These are phyloP conservation scores for Kwoniella heveanensis DNA, from an alignment of 768 basidiomycete genomes.

Conservation along the genomic window DNA sequence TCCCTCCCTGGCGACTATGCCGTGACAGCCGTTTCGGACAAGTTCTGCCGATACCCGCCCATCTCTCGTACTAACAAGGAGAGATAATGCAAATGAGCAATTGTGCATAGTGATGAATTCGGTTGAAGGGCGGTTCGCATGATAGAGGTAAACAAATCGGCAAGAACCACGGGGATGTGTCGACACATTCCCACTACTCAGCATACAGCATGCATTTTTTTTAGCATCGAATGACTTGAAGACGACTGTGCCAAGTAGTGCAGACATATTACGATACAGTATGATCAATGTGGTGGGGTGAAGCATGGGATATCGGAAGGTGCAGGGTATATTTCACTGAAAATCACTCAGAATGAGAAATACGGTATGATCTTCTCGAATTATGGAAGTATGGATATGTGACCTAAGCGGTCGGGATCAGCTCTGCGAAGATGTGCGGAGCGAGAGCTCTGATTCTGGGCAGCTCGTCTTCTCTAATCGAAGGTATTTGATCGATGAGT, in stretches of 20 bases:
- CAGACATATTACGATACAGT: no score
- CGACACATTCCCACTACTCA: no score
- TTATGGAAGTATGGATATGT: no score
- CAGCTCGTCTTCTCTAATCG: slow-evolving; percentile 13
- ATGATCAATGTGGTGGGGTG: no score
- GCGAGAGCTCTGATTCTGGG: not conserved
- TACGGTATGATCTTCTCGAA: not conserved
- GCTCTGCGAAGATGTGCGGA: slow-evolving; percentile 15
- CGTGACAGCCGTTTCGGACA: slow-evolving; percentile 86
- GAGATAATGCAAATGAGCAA: slow-evolving; percentile 3
- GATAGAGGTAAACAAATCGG: no score
- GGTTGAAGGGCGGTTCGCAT: not conserved
- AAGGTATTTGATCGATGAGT: slow-evolving; percentile 8
- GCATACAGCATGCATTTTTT: no score
- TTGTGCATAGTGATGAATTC: no score
- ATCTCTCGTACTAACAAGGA: slow-evolving; percentile 21
- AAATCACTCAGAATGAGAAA: not conserved
- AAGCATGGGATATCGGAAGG: no score
- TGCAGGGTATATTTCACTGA: slow-evolving; percentile 13
- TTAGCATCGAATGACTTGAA: no score
- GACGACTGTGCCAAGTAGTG: no score
- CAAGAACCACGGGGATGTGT: no score
- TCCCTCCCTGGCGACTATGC: slow-evolving; percentile 74
- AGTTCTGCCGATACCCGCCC: slow-evolving; percentile 86
- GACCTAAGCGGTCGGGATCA: no score